These are phyloP conservation scores for Chondrostereum purpureum DNA, from an alignment of 1,284 basidiomycete species.

Conservation along the genomic window DNA sequence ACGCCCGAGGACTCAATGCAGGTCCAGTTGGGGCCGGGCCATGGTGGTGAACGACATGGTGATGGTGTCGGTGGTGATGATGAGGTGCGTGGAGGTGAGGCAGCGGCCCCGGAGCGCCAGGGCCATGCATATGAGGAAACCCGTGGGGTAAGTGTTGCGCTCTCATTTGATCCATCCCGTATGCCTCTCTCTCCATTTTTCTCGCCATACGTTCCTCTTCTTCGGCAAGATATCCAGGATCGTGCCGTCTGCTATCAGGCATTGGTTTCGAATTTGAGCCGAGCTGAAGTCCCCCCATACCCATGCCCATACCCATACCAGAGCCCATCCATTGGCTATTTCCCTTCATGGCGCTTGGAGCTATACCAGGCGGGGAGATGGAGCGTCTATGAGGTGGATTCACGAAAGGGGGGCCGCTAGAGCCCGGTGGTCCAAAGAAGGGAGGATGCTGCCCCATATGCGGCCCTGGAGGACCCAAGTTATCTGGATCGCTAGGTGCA, in stretches of 20 bases:
- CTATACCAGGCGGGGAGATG: conserved; percentile 14
- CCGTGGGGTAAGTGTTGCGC: conserved; percentile 3
- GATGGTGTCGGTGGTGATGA: conserved; percentile 17
- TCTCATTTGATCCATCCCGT: conserved; percentile 4
- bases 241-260: conserved; percentile 12
- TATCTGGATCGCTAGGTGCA: conserved; percentile 6
- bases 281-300: conserved; percentile 18
- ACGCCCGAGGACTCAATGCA: conserved; percentile 13
- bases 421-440: conserved; percentile 1
- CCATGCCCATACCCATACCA: conserved; percentile 22
- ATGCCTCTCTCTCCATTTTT: conserved; percentile 10
- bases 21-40: conserved; percentile 4
- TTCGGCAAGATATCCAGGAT: conserved; percentile 12
- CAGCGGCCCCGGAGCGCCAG: not conserved
- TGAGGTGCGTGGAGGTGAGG: conserved; percentile 14
- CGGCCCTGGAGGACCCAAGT: not conserved
- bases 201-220: conserved; percentile 20
- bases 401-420: not conserved
- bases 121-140: conserved; percentile 6
- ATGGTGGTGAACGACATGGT: conserved; percentile 8
- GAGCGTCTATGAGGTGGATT: conserved; percentile 12
- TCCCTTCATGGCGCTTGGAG: conserved; percentile 15
- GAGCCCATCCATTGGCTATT: conserved; percentile 22
- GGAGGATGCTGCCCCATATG: not conserved
- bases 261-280: conserved; percentile 6